Evolutionary conservation across 2,329 filamentous ascomycete genomes (phyloP).

Genomic region (Hypoxylon sp.): DNA sequence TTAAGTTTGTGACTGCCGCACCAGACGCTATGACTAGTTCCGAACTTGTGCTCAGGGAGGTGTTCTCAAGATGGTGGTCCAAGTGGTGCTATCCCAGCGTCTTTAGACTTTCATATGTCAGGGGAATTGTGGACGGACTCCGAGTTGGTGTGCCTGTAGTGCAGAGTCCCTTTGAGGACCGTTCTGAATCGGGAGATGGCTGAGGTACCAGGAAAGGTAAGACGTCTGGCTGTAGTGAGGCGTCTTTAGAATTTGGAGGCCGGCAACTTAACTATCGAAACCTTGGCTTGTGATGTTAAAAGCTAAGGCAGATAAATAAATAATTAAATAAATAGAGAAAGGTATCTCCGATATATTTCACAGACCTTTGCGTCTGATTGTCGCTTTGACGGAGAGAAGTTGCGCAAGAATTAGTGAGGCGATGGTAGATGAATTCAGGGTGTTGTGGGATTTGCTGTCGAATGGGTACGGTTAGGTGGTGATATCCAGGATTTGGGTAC

Average conservation of each 20-base stretch:
- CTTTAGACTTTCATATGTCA: slow-evolving; percentile 27
- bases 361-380: too few relatives aligned
- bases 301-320: too few relatives aligned
- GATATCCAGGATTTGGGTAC: too few relatives aligned
- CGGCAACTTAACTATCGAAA: background rate
- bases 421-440: too few relatives aligned
- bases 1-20: slow-evolving; percentile 21
- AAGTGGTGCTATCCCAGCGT: slow-evolving; percentile 6
- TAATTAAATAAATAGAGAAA: too few relatives aligned
- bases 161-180: background rate
- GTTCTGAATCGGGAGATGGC: background rate
- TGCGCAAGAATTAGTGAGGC: too few relatives aligned
- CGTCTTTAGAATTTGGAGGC: too few relatives aligned
- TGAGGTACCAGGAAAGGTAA: too few relatives aligned
- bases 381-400: background rate
- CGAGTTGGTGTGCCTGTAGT: slow-evolving; percentile 13
- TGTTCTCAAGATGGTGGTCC: slow-evolving; percentile 4
- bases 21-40: slow-evolving; percentile 10
- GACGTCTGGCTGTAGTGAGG: too few relatives aligned
- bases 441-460: too few relatives aligned
- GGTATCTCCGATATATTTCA: too few relatives aligned
- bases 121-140: slow-evolving; percentile 27
- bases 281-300: background rate
- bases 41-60: background rate
- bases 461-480: slow-evolving; percentile 4